Percentiles rank a stretch among this genome's conserved stretches.
Conservation (phyloP, 169 alveolate species). For the Besnoitia besnoiti region DNA sequence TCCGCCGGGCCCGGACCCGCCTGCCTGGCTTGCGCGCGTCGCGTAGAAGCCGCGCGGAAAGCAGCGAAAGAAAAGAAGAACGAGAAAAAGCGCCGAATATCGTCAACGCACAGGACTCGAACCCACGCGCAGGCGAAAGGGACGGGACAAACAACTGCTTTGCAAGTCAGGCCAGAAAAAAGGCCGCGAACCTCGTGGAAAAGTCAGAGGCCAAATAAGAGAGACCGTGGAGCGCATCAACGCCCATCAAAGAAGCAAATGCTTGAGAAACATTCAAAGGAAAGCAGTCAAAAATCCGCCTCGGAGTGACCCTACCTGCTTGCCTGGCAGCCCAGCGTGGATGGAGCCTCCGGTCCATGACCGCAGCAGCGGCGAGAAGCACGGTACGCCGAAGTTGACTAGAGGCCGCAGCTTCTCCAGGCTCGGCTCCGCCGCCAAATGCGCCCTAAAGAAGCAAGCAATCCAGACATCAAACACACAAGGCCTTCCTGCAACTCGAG, state of each 20-base stretch:
- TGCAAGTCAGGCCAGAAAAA: neutral
- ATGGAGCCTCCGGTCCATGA: slow-evolving; percentile 38
- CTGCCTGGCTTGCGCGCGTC: neutral
- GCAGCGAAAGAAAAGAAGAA: neutral
- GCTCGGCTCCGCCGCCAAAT: neutral
- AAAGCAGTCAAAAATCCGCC: neutral
- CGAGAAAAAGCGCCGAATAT: too few species aligned
- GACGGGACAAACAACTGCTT: neutral
- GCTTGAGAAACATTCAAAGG: neutral
- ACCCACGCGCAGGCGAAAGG: too few species aligned
- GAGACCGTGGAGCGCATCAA: neutral
- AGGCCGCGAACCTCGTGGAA: too few species aligned
- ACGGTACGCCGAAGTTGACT: slow-evolving; percentile 15
- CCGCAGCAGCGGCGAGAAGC: slow-evolving; percentile 11
- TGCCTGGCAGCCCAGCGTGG: slow-evolving; percentile 32
- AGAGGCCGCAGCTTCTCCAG: neutral
- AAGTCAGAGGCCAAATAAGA: neutral
- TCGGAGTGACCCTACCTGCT: neutral
- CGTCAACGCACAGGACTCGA: too few species aligned
- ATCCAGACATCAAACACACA: neutral
- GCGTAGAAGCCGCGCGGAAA: neutral
- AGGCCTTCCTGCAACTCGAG: too few species aligned
- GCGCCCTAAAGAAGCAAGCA: neutral
- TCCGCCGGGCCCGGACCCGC: neutral
- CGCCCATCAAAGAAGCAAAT: neutral